Base-by-base conservation (phyloP, 2,329 filamentous ascomycete species). In the Camillea tinctor region DNA sequence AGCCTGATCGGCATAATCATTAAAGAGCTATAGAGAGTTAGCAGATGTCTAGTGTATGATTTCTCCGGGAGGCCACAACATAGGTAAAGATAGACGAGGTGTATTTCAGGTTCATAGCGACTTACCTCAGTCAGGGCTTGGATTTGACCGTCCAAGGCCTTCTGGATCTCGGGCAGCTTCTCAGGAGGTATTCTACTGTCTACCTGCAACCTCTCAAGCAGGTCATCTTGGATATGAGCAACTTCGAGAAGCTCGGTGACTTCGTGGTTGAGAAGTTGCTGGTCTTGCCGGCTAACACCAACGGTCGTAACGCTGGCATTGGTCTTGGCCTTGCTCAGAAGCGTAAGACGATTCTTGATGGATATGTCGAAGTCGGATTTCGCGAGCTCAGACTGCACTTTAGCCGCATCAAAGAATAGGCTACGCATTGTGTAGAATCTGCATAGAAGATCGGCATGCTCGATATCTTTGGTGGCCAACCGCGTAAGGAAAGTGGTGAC, bases 191-290 rank as follows among this genome's bases (percentile, higher is more conserved):
- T 83, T 50, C 95, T 86, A 1, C 79, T 73, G 65, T 99, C 95
- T 9, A 83, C 83, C 71, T 83, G 86, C 56, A 99, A 79, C 52
- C 92, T 85, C 72, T 93, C 89, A 22, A 98, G 76, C 50, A 98
- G 77, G 69, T 99, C 95, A 71, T 97, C 92, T 74, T 99, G 95
- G 56, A 99, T 95, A 70, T 95, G 94, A 15, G 93, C 94, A 54
- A 98, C 87, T 69, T 99, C 95, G 9, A 99, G 86, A 51, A 96
- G 81, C 66, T 95, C 93, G 2, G 88, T 88, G 22, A 97, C 90
- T 63, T 92, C 88, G 68, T 96, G 91, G 59, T 94, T 85, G 24
- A 98, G 81, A 61, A 93, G 84, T 74, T 97, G 95, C 73, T 95
- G 90, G 62, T 89, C 86, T 70, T 94, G 91, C 54, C 92, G 85